phyloP scores from a whole-genome alignment of 2,329 filamentous ascomycete species.

The Penicillium sp. region DNA sequence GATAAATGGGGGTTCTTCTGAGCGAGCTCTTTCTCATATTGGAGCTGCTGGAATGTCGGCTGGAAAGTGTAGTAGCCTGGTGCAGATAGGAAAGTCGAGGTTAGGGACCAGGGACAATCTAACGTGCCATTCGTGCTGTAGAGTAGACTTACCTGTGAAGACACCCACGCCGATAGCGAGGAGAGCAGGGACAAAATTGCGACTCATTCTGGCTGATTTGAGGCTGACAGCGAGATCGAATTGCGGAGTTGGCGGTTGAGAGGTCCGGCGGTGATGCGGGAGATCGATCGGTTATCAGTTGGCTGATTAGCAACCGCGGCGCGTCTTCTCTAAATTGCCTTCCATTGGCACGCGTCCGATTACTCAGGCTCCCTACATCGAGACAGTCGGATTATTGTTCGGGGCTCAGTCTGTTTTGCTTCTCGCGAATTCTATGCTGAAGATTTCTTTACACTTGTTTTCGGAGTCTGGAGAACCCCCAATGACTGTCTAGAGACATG shows the following conservation, averaged over 20 bases:
- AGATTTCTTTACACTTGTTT: background rate
- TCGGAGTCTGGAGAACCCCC: slow-evolving; percentile 5
- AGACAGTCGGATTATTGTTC: background rate
- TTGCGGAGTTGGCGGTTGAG: slow-evolving; percentile 6
- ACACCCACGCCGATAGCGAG: slow-evolving; percentile 42
- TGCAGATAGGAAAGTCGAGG: slow-evolving; percentile 8
- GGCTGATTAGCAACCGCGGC: slow-evolving; percentile 22
- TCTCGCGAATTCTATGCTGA: slow-evolving; percentile 1
- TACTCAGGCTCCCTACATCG: background rate
- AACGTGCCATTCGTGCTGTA: background rate
- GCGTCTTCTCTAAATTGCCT: slow-evolving; percentile 24
- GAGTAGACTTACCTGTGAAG: slow-evolving; percentile 33
- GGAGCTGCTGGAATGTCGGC: slow-evolving; percentile 39
- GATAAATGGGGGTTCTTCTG: slow-evolving; percentile 12
- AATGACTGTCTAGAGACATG: slow-evolving; percentile 37
- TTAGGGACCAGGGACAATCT: slow-evolving; percentile 10
- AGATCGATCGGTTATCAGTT: slow-evolving; percentile 20
- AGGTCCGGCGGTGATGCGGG: slow-evolving; percentile 19
- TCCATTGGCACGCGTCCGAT: slow-evolving; percentile 6
- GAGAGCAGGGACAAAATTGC: slow-evolving; percentile 37
- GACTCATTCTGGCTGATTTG: slow-evolving; percentile 31
- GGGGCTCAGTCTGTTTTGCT: background rate
- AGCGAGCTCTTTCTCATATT: slow-evolving; percentile 27
- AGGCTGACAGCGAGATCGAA: background rate
- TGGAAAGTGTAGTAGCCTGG: slow-evolving; percentile 46